Base-by-base conservation (phyloP, 148 eudicot species). In the Rhododendron molle region DNA sequence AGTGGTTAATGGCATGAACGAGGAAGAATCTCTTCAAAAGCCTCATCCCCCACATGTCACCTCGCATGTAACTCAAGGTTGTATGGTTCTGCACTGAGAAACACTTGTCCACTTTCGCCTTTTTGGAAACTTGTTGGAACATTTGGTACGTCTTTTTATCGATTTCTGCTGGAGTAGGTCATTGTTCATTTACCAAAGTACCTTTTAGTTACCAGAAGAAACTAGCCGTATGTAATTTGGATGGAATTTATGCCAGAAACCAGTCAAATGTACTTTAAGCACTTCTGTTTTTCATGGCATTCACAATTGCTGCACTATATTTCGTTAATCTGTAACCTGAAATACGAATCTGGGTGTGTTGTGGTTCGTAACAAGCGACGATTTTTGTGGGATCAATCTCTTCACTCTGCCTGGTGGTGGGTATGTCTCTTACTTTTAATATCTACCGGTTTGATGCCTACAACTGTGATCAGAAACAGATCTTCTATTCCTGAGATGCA, bases 41-140 rank as follows among this genome's bases (percentile, higher is more conserved):
- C 80, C 77, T 54, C 80, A 32, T 26, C 30, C 77, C 38, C 77
- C 87, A 2, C 26, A 28, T 28, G 47, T 46, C 47, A 38, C 87
- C 76, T 82, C 83, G 28, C 85, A 30, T 56, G 60, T 84, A 58
- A 52, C 87, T 81, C 87, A 81, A 78, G 90, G 86, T 86, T 83
- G 86, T 76, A 28, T 58, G 80, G 88, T 84, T 84, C 84, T 76
- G 74, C 86, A 73, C 62, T 89, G 85, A 89, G 20, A 36, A 76
- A 28, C 28, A 67, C 14, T 10, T n/a, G 34, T 26, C 4, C 4
- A 0, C 0, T 9, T 67, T 26, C 21, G 0, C 11, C 13, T 40
- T 16, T 21, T 62, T 21, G 28, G 60, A 9, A 3, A 18, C 46
- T 15, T 11, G 13, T 82, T 43, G 34, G 32, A 43, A 30, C 36